phyloP scores from a whole-genome alignment of 257 asterid species.

The Paraleonurus japonicus region DNA sequence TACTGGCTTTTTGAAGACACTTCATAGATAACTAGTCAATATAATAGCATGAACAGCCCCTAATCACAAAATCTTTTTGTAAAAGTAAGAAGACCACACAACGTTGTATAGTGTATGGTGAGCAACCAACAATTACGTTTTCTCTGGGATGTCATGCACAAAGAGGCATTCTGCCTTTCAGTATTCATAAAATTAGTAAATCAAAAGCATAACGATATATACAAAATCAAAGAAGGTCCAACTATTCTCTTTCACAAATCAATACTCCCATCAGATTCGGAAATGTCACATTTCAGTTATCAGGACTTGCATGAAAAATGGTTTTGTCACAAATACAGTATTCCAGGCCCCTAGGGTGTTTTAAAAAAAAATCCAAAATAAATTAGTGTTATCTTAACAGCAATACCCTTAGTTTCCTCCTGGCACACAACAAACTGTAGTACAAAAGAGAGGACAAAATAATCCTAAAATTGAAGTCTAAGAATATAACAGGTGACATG shows the following conservation, averaged over 20 bases:
- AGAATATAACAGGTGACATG: background rate
- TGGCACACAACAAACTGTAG: background rate
- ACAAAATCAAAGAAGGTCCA: background rate
- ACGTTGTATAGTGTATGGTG: background rate
- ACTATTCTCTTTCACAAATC: background rate
- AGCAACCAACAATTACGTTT: background rate
- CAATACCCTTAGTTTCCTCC: background rate
- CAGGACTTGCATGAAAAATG: background rate
- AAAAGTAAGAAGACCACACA: background rate
- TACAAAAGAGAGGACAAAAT: background rate
- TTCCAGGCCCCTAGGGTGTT: background rate
- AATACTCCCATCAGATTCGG: background rate
- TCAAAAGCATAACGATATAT: background rate
- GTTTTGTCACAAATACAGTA: background rate
- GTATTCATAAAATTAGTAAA: background rate
- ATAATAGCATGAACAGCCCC: background rate
- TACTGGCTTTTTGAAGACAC: background rate
- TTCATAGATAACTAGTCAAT: background rate
- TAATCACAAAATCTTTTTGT: background rate
- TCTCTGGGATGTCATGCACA: background rate
- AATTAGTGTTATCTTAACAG: background rate
- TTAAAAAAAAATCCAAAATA: background rate
- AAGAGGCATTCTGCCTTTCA: background rate
- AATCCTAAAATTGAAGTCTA: background rate
- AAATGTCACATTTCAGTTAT: background rate